Evolutionary conservation across 495 filamentous ascomycete genomes (phyloP).

Genomic region (Amphirosellinia nigrospora): DNA sequence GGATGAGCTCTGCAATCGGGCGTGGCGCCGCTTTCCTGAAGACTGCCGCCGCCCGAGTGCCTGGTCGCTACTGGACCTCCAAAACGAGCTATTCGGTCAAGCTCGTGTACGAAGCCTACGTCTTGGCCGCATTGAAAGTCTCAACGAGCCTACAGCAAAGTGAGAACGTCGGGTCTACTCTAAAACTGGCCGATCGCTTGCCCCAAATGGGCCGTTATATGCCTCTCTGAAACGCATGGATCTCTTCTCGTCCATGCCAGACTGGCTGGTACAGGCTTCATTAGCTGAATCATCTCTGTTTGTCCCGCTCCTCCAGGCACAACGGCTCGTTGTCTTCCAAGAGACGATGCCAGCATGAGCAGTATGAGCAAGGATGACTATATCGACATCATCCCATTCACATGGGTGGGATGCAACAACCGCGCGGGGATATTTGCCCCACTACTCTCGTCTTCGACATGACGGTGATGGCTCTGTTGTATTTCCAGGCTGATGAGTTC

Average conservation of each 20-base stretch:
- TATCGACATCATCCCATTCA: conserved; percentile 44
- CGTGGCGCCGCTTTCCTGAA: conserved; percentile 21
- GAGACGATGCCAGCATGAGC: conserved; percentile 12
- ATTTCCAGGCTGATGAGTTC: conserved; percentile 48
- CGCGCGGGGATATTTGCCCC: background rate
- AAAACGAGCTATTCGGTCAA: conserved; percentile 46
- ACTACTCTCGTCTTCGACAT: conserved; percentile 43
- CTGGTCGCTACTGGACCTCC: conserved; percentile 45
- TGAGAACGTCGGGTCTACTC: too few relatives aligned
- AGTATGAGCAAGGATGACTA: conserved; percentile 41
- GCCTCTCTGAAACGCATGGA: too few relatives aligned
- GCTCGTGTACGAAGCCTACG: conserved; percentile 41
- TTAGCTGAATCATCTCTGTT: conserved; percentile 34
- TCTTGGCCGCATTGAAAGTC: conserved; percentile 34
- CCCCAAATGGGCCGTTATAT: too few relatives aligned
- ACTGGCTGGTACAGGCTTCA: conserved; percentile 1
- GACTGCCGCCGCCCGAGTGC: background rate
- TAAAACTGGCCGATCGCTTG: too few relatives aligned
- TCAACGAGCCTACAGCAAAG: conserved; percentile 21
- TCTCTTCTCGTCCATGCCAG: too few relatives aligned
- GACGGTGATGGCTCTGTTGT: conserved; percentile 45
- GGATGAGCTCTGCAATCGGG: conserved; percentile 25
- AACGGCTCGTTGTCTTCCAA: conserved; percentile 34
- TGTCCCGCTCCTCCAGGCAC: conserved; percentile 23
- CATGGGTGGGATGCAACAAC: conserved; percentile 39